Conservation (phyloP, 306 rosid genomes). For the Erythrophleum fordii region DNA sequence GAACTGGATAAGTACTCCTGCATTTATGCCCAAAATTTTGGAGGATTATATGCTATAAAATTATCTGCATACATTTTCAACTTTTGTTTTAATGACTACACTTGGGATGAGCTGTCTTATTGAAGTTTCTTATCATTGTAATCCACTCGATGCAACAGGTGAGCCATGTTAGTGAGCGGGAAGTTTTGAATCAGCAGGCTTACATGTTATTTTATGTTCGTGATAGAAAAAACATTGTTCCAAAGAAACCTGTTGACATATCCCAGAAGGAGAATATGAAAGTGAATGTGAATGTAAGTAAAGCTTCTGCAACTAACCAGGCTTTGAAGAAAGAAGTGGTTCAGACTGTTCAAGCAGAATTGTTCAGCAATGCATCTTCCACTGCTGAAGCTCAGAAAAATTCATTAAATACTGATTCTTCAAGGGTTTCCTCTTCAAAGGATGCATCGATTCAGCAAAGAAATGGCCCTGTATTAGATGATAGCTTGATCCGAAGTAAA, state of each 20-base stretch:
- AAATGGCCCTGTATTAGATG: constrained; percentile 25
- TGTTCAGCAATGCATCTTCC: constrained; percentile 37
- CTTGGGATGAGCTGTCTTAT: background rate
- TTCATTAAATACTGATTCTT: constrained; percentile 40
- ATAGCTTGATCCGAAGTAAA: constrained; percentile 35
- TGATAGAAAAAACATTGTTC: constrained; percentile 62
- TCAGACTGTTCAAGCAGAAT: constrained; percentile 45
- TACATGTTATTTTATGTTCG: constrained; percentile 98
- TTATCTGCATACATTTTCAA: background rate
- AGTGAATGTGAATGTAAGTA: constrained; percentile 42
- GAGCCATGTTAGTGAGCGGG: constrained; percentile 68
- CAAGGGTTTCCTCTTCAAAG: constrained; percentile 36
- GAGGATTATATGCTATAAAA: constrained; percentile 12
- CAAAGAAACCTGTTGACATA: constrained; percentile 55
- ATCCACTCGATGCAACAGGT: constrained; percentile 60
- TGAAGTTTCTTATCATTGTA: background rate
- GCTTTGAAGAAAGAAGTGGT: constrained; percentile 40
- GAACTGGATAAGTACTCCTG: too few relatives aligned
- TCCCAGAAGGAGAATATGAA: constrained; percentile 58
- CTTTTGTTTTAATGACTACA: constrained; percentile 10
- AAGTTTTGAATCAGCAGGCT: constrained; percentile 87
- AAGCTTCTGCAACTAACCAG: constrained; percentile 44
- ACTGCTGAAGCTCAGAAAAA: constrained; percentile 44
- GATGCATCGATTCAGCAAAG: constrained; percentile 38
- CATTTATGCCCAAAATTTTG: background rate